Percentiles rank a stretch among this genome's conserved stretches.
Evolutionary conservation across 2,329 filamentous ascomycete species (phyloP).

Genomic region (Fonsecaea pedrosoi): DNA sequence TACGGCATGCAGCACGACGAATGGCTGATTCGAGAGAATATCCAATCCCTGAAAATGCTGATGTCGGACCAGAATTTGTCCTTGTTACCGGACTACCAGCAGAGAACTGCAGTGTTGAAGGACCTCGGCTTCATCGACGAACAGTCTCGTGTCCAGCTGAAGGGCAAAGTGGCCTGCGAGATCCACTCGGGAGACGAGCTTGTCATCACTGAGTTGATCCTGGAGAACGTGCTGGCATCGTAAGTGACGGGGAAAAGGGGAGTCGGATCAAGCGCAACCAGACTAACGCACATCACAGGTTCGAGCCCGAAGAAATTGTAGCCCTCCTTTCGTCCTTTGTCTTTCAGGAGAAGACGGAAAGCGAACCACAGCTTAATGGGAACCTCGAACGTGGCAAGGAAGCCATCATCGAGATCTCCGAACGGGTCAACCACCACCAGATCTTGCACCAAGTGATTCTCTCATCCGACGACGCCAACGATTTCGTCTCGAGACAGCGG

Average conservation of each 20-base stretch:
- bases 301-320: conserved; percentile 78
- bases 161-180: conserved; percentile 98
- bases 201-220: conserved; percentile 91
- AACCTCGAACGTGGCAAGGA: conserved; percentile 81
- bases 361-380: conserved; percentile 78
- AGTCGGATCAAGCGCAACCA: neutral
- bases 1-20: conserved; percentile 96
- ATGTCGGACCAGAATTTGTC: conserved; percentile 97
- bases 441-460: conserved; percentile 91
- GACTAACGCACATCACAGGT: conserved; percentile 14
- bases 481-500: conserved; percentile 83
- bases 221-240: conserved; percentile 94
- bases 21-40: conserved; percentile 95
- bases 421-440: conserved; percentile 91
- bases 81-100: conserved; percentile 93
- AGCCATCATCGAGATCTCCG: conserved; percentile 86
- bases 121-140: conserved; percentile 92
- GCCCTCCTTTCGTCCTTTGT: conserved; percentile 93
- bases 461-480: conserved; percentile 85
- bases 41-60: conserved; percentile 81
- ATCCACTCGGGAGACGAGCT: conserved; percentile 97
- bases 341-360: conserved; percentile 94
- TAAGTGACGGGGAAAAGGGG: conserved; percentile 64
- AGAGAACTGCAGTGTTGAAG: conserved; percentile 88
- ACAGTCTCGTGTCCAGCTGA: conserved; percentile 85